Percentiles rank a stretch among this genome's conserved stretches.
Conservation (phyloP, 257 asterid species). For the Penstemon davidsonii region DNA sequence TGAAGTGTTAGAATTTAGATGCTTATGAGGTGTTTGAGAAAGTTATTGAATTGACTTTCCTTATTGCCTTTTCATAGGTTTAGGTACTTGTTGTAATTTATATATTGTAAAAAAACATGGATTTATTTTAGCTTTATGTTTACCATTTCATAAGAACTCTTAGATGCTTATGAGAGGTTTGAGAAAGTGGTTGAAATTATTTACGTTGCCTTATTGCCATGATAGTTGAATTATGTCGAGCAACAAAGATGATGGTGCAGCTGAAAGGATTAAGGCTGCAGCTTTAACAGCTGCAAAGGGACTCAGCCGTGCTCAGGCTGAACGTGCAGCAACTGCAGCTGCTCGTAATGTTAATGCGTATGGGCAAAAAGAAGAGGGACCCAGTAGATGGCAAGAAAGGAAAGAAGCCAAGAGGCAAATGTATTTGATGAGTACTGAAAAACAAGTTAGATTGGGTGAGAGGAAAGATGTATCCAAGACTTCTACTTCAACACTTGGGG, state of each 20-base stretch:
- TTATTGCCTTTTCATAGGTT: too few species aligned
- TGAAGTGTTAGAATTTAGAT: too few species aligned
- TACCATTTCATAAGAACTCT: neutral
- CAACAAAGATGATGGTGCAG: slow-evolving; percentile 68
- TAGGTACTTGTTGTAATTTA: neutral
- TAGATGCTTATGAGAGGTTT: neutral
- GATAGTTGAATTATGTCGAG: slow-evolving; percentile 49
- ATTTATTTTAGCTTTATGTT: neutral
- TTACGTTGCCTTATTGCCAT: neutral
- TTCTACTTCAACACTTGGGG: slow-evolving; percentile 44
- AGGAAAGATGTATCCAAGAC: slow-evolving; percentile 57
- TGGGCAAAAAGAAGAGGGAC: slow-evolving; percentile 99
- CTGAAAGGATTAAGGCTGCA: slow-evolving; percentile 85
- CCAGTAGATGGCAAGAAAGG: slow-evolving; percentile 98
- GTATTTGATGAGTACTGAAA: slow-evolving; percentile 94
- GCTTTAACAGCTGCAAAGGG: slow-evolving; percentile 95
- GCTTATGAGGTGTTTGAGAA: too few species aligned
- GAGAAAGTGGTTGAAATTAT: neutral
- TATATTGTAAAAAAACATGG: neutral
- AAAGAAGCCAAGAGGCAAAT: slow-evolving; percentile 98
- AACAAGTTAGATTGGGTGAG: slow-evolving; percentile 88
- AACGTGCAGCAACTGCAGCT: slow-evolving; percentile 94
- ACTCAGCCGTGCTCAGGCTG: slow-evolving; percentile 98
- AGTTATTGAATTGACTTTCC: too few species aligned
- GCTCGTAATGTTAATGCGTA: slow-evolving; percentile 93